Evolutionary conservation across 768 basidiomycete genomes (phyloP), one percentile per base, ranked within the genome.

Genomic region (Boletus reticulatus): DNA sequence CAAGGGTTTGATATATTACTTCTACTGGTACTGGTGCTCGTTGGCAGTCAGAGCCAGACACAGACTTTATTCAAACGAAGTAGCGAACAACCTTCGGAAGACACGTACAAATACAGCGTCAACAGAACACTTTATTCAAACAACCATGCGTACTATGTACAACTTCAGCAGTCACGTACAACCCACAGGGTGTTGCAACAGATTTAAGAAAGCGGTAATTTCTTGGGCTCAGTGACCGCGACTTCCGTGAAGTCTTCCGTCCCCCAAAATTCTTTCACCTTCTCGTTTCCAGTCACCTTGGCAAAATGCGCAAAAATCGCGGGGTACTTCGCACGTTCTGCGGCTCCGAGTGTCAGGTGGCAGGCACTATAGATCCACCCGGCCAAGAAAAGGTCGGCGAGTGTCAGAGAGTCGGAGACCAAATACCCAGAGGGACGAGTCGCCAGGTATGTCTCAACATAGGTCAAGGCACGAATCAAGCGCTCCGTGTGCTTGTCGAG

Each of bases 61-160:
- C 22, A 3, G 22, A 4, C 72, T 88, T 24, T 24, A 6, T 24
- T 24, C 24, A 24, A 6, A 24, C 24, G 24, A 24, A 4, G 4
- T 6, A 24, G 24, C 24, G 4, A 6, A 24, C 3, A 24, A 24
- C 24, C 4, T 6, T 24, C 24, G 5, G 24, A 4, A 24, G 5
- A 24, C 5, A 24, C 24, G 24, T 24, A 24, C 24, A 24, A 4
- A 24, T 24, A 24, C 24, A 24, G 4, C 34, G 22, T 22, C 22
- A 22, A 22, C 22, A 22, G 22, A 22, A 22, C 22, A 22, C 22
- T 3, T 22, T 22, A 22, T 1, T 22, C 22, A 22, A 22, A 22
- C 22, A 22, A 22, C 22, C 22, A 22, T 22, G 22, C 22, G 3
- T 22, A 22, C 22, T 3, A 22, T 22, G 22, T 22, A 22, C 22